A percentile compares a stretch with the other conserved stretches of the same genome.
Conservation (phyloP, 2,329 filamentous ascomycete species). For the Fusarium sp. region DNA sequence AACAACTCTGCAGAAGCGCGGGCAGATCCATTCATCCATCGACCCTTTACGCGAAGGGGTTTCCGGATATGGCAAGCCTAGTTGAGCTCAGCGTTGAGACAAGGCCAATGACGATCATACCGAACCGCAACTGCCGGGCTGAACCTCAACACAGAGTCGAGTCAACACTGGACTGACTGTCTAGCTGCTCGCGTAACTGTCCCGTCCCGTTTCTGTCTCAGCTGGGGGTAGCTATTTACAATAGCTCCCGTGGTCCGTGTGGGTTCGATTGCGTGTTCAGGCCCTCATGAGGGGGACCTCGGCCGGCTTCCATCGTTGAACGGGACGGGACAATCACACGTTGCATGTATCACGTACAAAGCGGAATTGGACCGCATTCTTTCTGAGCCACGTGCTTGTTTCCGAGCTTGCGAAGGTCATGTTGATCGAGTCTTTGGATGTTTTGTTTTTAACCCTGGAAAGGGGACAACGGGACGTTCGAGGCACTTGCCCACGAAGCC, state of each 20-base stretch:
- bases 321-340: neutral
- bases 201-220: constrained; percentile 3
- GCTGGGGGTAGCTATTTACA: neutral
- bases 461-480: neutral
- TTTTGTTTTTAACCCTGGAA: neutral
- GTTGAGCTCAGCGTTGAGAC: neutral
- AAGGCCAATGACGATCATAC: constrained; percentile 7
- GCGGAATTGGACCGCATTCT: neutral
- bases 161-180: neutral
- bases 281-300: neutral
- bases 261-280: constrained; percentile 10
- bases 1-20: neutral
- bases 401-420: neutral
- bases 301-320: neutral
- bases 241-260: neutral
- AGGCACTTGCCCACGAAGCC: neutral
- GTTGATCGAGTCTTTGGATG: neutral
- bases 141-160: neutral
- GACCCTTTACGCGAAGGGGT: neutral
- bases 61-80: neutral
- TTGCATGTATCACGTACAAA: constrained; percentile 10
- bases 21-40: neutral
- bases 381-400: neutral
- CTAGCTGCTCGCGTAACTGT: neutral
- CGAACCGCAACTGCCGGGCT: constrained; percentile 12